Conservation (phyloP, 164 flowering plant species). For the Tinospora cordifolia region DNA sequence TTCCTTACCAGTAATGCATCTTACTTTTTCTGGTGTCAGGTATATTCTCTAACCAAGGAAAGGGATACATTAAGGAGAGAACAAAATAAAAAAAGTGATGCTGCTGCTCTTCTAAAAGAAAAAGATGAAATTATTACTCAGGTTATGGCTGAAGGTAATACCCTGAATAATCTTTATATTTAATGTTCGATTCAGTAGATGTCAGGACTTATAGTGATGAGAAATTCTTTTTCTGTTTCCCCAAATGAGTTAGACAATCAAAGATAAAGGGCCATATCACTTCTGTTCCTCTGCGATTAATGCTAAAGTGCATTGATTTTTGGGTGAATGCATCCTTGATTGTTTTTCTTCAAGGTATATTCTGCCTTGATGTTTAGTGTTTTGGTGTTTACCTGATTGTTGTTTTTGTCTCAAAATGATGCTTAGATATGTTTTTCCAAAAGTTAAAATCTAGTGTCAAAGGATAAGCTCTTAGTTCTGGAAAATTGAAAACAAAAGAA, state of each 20-base stretch:
- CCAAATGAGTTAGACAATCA: no score
- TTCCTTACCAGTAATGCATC: not conserved
- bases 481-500: no score
- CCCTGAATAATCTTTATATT: constrained; percentile 3
- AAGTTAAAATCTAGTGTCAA: no score
- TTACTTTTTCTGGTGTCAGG: constrained; percentile 37
- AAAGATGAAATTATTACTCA: constrained; percentile 98
- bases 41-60: constrained; percentile 93
- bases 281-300: not conserved
- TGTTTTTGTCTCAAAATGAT: no score
- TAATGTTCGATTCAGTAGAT: not conserved
- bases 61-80: constrained; percentile 95
- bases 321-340: no score
- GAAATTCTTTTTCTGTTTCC: not conserved
- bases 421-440: no score
- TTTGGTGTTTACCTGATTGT: no score
- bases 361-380: no score
- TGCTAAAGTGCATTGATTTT: not conserved
- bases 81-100: constrained; percentile 89
- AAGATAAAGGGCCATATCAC: not conserved
- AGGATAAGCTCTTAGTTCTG: no score
- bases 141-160: constrained; percentile 98
- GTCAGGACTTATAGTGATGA: not conserved
- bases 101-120: constrained; percentile 94
- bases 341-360: not conserved